Base-by-base conservation (phyloP, 495 filamentous ascomycete species). In the Talaromyces proteolyticus region DNA sequence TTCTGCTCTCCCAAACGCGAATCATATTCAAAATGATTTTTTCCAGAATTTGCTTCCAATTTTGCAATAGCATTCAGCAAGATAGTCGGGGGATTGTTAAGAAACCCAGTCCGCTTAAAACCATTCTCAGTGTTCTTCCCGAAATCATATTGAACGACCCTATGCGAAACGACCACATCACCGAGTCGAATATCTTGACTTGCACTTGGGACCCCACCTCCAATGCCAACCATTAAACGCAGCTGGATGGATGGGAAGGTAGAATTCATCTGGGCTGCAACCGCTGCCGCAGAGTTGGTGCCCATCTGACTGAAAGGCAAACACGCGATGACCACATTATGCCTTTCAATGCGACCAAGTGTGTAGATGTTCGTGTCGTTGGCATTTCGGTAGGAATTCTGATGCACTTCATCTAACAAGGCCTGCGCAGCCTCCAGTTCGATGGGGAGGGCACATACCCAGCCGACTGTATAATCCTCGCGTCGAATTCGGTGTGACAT, bases 211-310 rank as follows among this genome's bases (percentile, higher is more conserved):
- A 60, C 52, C 17, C 73, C 72, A 22, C 72, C 72, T 2, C 67
- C 73, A 44, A 77, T 71, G 23, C 75, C 75, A 8, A 80, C 74
- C 62, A 79, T 72, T 20, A 81, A 54, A 14, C 66, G 55, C 49
- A 75, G 57, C 26, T 65, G 53, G 19, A 79, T 54, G 16, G 66
- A 67, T 0, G 57, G 57, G 52, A 78, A 79, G 21, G 43, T 70
- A 6, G 44, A 29, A 0, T 59, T 42, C 67, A 77, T 57, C 12
- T 65, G 50, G 14, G 47, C 63, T 16, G 67, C 66, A n/a, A 69
- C 62, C 14, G 55, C 62, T 21, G 68, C 63, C 6, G 68, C 65
- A 45, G 65, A 52, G 39, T 58, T 63, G 16, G 48, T 70, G 19
- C 76, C 72, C 17, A 61, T 59, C 22, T 57, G 39, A 12, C 64